phyloP scores from a whole-genome alignment of 176 grass and related monocot species.

The maize (Zea mays) region DNA sequence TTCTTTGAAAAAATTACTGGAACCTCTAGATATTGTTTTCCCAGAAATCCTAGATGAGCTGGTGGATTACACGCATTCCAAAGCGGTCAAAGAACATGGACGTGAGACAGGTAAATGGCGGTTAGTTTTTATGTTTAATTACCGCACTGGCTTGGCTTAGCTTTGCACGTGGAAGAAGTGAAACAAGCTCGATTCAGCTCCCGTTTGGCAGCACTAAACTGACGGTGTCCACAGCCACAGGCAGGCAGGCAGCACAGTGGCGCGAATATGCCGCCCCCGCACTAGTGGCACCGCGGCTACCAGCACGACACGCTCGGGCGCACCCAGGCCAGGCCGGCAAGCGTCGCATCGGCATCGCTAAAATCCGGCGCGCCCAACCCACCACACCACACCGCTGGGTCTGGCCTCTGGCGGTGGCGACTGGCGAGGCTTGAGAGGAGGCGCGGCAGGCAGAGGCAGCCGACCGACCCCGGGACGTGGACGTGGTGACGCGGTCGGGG shows the following conservation, averaged over 20 bases:
- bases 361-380: constrained; percentile 26
- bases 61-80: not conserved
- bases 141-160: not conserved
- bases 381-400: not conserved
- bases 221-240: not conserved
- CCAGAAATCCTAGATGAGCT: not conserved
- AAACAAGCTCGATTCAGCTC: not conserved
- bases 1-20: too few species aligned
- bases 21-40: not conserved
- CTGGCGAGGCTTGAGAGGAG: not conserved
- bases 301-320: not conserved
- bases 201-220: not conserved
- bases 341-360: not conserved
- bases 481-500: constrained; percentile 46
- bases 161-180: not conserved
- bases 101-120: not conserved
- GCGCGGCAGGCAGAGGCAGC: not conserved
- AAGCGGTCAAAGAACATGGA: not conserved
- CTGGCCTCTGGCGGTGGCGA: not conserved
- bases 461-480: constrained; percentile 32
- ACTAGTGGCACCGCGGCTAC: constrained; percentile 29
- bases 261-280: constrained; percentile 37
- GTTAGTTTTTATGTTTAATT: not conserved
- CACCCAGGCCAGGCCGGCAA: not conserved
- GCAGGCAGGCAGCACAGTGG: not conserved